Base-by-base conservation (phyloP, 83 land plant species). In the Picea abies region DNA sequence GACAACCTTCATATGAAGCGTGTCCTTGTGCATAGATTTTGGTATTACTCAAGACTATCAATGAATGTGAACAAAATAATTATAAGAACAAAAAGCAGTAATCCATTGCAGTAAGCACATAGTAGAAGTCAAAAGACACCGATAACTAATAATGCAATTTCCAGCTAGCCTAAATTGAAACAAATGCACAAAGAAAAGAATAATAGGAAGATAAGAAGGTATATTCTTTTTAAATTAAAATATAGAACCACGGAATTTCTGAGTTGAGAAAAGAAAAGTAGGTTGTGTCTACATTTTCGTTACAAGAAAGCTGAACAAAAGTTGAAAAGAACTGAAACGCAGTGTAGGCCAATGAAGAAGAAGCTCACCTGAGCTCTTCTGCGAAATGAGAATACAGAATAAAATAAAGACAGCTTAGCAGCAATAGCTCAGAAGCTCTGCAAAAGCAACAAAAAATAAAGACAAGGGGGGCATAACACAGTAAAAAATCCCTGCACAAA, bases 161-260 rank as follows among this genome's bases (percentile, higher is more conserved):
- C 58, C 58, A 73, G 77, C 22, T 37, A 10, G 47, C 26, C 77
- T 47, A 73, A 47, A 73, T 73, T 44, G 29, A 73, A 73, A n/a
- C 22, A 39, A 44, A 73, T 44, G 41, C 58, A 44, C 3, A 8
- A n/a, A 12, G 15, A n/a, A 73, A 6, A 39, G 22, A 73, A 44
- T 6, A 23, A 16, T 2, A 37, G 14, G 22, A n/a, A 44, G 25
- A 70, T 73, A 12, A 11, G 3, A 39, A 72, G 23, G 1, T 35
- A n/a, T n/a, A 73, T 44, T 44, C 12, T 73, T 44, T 20, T 41
- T 1, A 14, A 73, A 12, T 9, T 44, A 9, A 73, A 9, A 22
- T 1, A 73, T 39, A 72, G 49, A 72, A 41, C 1, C n/a, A 70
- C n/a, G 4, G 6, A 70, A 16, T 8, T 5, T 72, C 12, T 19